Evolutionary conservation across 345 rosid genomes (phyloP).

Genomic region (Camelina laxa): DNA sequence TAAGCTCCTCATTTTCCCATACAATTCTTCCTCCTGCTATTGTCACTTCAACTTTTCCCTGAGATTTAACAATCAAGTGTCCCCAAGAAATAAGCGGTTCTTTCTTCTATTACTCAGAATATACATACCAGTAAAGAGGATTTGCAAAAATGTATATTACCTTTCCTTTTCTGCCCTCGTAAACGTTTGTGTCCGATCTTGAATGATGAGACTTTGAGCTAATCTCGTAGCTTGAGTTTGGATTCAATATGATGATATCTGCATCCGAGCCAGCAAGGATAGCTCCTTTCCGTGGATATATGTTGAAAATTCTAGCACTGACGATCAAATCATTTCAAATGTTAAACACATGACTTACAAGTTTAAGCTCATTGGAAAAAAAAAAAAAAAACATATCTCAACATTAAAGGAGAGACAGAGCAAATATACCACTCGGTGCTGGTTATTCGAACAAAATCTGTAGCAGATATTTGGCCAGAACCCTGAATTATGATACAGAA

Average conservation of each 20-base stretch:
- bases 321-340: neutral
- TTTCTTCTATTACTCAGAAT: neutral
- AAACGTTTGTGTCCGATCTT: constrained; percentile 84
- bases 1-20: constrained; percentile 81
- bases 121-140: neutral
- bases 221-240: constrained; percentile 78
- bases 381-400: neutral
- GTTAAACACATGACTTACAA: neutral
- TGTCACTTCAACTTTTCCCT: constrained; percentile 97
- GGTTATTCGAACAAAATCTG: constrained; percentile 74
- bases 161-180: constrained; percentile 79
- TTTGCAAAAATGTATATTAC: constrained; percentile 46
- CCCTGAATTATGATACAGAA: constrained; percentile 51
- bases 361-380: neutral
- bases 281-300: constrained; percentile 95
- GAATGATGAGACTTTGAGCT: constrained; percentile 82
- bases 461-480: constrained; percentile 74
- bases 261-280: constrained; percentile 95
- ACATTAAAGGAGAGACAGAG: constrained; percentile 1
- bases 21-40: constrained; percentile 85
- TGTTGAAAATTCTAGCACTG: constrained; percentile 94
- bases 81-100: neutral
- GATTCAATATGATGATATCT: constrained; percentile 88
- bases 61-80: constrained; percentile 28
- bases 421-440: constrained; percentile 79